These are phyloP conservation scores for Boletus rex-veris DNA, from an alignment of 768 basidiomycete genomes.

Conservation along the genomic window DNA sequence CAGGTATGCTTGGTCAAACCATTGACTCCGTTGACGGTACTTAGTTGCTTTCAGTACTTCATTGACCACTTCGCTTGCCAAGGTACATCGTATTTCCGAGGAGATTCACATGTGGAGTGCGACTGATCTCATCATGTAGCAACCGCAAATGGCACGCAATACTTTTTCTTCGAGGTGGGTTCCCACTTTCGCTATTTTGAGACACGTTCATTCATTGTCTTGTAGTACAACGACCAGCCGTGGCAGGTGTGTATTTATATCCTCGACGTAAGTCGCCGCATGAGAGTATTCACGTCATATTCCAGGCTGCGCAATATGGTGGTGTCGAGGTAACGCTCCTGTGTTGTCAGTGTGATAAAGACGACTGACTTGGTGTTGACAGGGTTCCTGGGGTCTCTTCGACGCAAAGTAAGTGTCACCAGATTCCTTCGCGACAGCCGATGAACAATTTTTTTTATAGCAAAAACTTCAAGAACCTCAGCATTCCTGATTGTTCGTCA, in stretches of 20 bases:
- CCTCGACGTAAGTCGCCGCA: not conserved
- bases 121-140: constrained; percentile 37
- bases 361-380: constrained; percentile 9
- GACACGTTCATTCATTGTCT: not conserved
- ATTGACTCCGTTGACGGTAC: not conserved
- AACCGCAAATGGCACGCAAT: constrained; percentile 73
- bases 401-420: constrained; percentile 44
- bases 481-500: constrained; percentile 53
- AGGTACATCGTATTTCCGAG: constrained; percentile 14
- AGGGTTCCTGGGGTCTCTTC: constrained; percentile 67
- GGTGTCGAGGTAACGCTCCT: constrained; percentile 61
- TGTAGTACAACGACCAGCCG: constrained; percentile 67
- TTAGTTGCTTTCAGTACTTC: constrained; percentile 54
- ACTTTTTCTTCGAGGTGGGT: constrained; percentile 82
- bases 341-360: not conserved
- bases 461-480: constrained; percentile 68
- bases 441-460: constrained; percentile 26
- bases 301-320: constrained; percentile 59
- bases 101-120: not conserved
- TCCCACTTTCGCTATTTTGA: not conserved
- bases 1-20: constrained; percentile 37
- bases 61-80: constrained; percentile 81
- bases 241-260: constrained; percentile 60
- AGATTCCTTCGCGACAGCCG: constrained; percentile 17
- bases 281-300: constrained; percentile 13